phyloP scores from a whole-genome alignment of 192 early-diverging fungal genomes.

The Entomortierella parvispora region DNA sequence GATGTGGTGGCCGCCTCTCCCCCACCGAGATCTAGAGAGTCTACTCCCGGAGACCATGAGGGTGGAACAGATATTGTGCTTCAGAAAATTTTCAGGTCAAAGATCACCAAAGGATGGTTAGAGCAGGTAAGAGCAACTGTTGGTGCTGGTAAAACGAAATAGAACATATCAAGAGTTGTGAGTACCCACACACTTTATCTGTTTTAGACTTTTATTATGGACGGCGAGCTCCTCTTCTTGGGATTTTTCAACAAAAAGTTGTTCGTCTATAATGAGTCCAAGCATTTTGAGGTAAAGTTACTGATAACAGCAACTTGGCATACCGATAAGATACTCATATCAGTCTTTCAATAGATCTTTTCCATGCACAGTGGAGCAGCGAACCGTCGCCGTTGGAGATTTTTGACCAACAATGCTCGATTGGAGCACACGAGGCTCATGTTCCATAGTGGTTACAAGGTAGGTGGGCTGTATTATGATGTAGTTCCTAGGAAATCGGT shows the following conservation, averaged over 20 bases:
- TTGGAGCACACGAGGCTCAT: conserved; percentile 65
- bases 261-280: conserved; percentile 75
- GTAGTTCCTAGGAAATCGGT: too few species aligned
- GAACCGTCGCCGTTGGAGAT: conserved; percentile 74
- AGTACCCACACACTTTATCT: neutral
- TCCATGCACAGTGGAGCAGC: conserved; percentile 81
- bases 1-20: neutral
- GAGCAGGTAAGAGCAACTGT: conserved; percentile 58
- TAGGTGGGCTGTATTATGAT: conserved; percentile 23
- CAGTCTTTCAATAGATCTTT: conserved; percentile 57
- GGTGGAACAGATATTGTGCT: conserved; percentile 38
- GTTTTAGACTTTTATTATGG: conserved; percentile 46
- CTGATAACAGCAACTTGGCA: neutral
- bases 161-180: too few species aligned
- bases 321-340: too few species aligned
- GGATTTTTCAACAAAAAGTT: conserved; percentile 81
- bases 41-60: conserved; percentile 3
- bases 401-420: conserved; percentile 57
- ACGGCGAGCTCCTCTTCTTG: conserved; percentile 65
- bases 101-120: conserved; percentile 81
- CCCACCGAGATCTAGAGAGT: neutral
- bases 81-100: conserved; percentile 65
- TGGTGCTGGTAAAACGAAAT: too few species aligned
- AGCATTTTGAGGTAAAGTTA: conserved; percentile 65
- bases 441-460: conserved; percentile 66